phyloP scores from a whole-genome alignment of 108 stramenopile species.

The Cyclotella distinguenda region DNA sequence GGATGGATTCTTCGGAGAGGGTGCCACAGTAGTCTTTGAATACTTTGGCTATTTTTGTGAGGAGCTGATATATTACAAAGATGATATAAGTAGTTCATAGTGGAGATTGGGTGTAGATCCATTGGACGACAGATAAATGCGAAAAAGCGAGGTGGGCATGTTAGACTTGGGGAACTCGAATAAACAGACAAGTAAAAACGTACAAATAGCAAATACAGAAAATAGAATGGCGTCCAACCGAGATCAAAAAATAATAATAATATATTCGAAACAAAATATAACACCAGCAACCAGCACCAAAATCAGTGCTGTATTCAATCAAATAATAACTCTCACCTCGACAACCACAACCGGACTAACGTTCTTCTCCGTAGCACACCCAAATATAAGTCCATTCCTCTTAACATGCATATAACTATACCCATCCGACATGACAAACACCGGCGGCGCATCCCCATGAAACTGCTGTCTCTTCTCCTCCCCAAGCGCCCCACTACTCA shows the following conservation, averaged over 20 bases:
- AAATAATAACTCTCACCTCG: constrained; percentile 54
- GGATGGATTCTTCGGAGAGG: constrained; percentile 95
- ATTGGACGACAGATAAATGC: no score
- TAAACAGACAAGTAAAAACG: no score
- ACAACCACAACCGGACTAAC: constrained; percentile 77
- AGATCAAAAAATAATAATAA: no score
- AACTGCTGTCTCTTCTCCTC: constrained; percentile 39
- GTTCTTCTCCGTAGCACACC: constrained; percentile 92
- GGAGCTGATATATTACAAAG: no score
- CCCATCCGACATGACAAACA: constrained; percentile 90
- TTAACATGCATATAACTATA: constrained; percentile 94
- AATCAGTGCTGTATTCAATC: background rate
- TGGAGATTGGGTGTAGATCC: no score
- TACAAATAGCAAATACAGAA: no score
- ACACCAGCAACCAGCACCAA: no score
- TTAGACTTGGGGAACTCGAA: no score
- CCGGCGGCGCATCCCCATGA: constrained; percentile 88
- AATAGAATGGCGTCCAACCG: no score
- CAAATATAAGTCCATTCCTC: constrained; percentile 95
- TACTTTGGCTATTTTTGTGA: constrained; percentile 95
- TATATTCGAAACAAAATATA: background rate
- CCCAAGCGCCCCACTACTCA: constrained; percentile 7
- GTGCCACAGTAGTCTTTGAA: constrained; percentile 99
- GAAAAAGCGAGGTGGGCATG: no score
- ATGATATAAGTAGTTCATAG: no score